A percentile compares a stretch with the other conserved stretches of the same genome.
These are phyloP conservation scores for Mallotus japonicus DNA, from an alignment of 441 rosid species.

Conservation along the genomic window DNA sequence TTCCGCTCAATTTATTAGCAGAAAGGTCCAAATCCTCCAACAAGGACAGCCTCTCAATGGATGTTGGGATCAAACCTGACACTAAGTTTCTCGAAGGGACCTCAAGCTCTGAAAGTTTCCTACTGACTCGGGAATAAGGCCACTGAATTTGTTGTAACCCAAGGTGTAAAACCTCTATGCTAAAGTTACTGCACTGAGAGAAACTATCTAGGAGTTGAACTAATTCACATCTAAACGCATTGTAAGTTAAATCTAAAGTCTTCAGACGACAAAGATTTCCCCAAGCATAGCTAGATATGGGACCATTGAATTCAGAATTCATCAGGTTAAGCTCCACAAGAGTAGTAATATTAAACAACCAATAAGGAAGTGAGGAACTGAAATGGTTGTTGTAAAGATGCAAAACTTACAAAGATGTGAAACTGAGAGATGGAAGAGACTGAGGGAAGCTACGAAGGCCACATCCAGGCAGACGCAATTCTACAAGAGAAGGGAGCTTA, in stretches of 20 bases:
- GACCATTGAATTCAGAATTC: constrained; percentile 2
- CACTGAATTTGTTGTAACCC: constrained; percentile 31
- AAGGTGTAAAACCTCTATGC: constrained; percentile 35
- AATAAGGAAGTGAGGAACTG: constrained; percentile 15
- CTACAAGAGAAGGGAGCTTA: constrained; percentile 28
- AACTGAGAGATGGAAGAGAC: constrained; percentile 11
- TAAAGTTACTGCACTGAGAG: constrained; percentile 26
- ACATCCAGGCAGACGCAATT: constrained; percentile 21
- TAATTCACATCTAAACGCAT: constrained; percentile 22
- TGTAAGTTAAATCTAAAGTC: constrained; percentile 5
- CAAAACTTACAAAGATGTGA: constrained; percentile 18
- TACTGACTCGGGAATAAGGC: constrained; percentile 20
- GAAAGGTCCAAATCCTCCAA: constrained; percentile 15
- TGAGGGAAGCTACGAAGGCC: constrained; percentile 15
- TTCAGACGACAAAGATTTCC: constrained; percentile 16
- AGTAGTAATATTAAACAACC: constrained; percentile 18
- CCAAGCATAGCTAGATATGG: not conserved
- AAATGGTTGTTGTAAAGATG: constrained; percentile 22
- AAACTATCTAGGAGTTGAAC: constrained; percentile 32
- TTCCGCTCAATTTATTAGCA: constrained; percentile 17
- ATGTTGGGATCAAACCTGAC: constrained; percentile 12
- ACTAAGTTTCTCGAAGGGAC: constrained; percentile 1
- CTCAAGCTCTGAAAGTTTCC: constrained; percentile 13
- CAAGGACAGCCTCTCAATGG: constrained; percentile 7
- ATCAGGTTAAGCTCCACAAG: constrained; percentile 9